phyloP scores from a whole-genome alignment of 2,329 filamentous ascomycete species.

The Curvularia lunata region DNA sequence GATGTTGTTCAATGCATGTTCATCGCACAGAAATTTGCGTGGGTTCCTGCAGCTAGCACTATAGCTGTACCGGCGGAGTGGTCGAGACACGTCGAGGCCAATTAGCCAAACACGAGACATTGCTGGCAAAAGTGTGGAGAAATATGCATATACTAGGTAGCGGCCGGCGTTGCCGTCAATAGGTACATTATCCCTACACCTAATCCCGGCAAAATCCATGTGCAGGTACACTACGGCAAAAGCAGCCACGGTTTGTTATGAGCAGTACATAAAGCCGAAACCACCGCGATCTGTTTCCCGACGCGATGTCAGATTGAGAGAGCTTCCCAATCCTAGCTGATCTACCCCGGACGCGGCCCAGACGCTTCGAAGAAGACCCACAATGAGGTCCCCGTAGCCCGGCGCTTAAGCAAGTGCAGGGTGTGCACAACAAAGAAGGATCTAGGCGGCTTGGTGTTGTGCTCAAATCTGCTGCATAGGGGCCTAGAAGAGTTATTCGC shows the following conservation, averaged over 20 bases:
- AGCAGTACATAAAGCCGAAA: slow-evolving; percentile 18
- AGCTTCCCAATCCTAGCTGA: slow-evolving; percentile 1
- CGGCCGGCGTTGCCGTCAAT: slow-evolving; percentile 28
- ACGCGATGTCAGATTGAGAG: neutral
- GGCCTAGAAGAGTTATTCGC: slow-evolving; percentile 19
- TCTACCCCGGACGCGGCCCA: neutral
- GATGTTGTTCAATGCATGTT: slow-evolving; percentile 17
- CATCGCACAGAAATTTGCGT: slow-evolving; percentile 16
- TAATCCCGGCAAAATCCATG: slow-evolving; percentile 30
- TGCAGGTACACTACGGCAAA: slow-evolving; percentile 34
- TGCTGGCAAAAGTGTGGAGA: slow-evolving; percentile 29
- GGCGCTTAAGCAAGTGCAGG: neutral
- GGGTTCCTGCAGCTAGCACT: slow-evolving; percentile 16
- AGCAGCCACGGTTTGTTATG: slow-evolving; percentile 26
- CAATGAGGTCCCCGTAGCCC: neutral
- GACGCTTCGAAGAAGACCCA: slow-evolving; percentile 4
- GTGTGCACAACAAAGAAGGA: neutral
- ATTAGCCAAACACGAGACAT: slow-evolving; percentile 29
- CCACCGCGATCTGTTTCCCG: neutral
- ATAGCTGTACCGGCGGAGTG: slow-evolving; percentile 29
- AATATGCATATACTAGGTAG: slow-evolving; percentile 38
- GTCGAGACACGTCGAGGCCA: slow-evolving; percentile 17
- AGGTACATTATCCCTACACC: slow-evolving; percentile 27
- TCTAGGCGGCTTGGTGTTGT: neutral
- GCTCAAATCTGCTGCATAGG: neutral